Base-by-base conservation (phyloP, 768 basidiomycete species). In the Chalciporus piperatus region DNA sequence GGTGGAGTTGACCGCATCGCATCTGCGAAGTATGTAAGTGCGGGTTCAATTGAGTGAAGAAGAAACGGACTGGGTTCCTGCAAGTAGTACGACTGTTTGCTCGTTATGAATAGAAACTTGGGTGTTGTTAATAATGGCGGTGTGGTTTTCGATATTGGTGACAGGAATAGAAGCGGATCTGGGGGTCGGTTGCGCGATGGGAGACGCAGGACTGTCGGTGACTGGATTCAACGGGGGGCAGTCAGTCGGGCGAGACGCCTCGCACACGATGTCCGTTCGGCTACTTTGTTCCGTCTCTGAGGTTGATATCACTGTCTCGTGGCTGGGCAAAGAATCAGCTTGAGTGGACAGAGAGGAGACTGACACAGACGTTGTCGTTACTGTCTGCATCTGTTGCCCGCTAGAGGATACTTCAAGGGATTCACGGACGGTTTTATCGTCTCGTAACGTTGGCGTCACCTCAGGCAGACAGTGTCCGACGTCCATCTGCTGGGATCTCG, bases 341-440 rank as follows among this genome's bases (percentile, higher is more conserved):
- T 10, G 8, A 0, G 25, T 2, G 2, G 4, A 2, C 6, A 42
- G 11, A 20, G 28, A 42, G 17, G 9, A 20, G 1, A 11, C 46
- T 52, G 13, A 62, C 57, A 20, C 45, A 6, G 25, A 27, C 2
- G 3, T 22, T 11, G 9, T 41, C n/a, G 35, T 32, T 1, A 28
- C 14, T 17, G 39, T 30, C 9, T 2, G 20, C 5, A 50, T 17
- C 32, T 53, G 38, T 17, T 46, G 17, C 19, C 13, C 28, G 9
- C 32, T 33, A 16, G 51, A 14, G 37, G 3, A 22, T 9, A 46
- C 47, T 25, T 51, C 49, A 37, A 57, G 57, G 10, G 46, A 41
- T 8, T 30, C 32, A 5, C 37, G 33, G 19, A 19, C 8, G 4
- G 6, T 12, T 0, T 33, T n/a, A 19, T 3, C 11, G 38, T 39